Evolutionary conservation across 371 early-diverging fungal species (phyloP).

Genomic region (Apophysomyces trapeziformis): DNA sequence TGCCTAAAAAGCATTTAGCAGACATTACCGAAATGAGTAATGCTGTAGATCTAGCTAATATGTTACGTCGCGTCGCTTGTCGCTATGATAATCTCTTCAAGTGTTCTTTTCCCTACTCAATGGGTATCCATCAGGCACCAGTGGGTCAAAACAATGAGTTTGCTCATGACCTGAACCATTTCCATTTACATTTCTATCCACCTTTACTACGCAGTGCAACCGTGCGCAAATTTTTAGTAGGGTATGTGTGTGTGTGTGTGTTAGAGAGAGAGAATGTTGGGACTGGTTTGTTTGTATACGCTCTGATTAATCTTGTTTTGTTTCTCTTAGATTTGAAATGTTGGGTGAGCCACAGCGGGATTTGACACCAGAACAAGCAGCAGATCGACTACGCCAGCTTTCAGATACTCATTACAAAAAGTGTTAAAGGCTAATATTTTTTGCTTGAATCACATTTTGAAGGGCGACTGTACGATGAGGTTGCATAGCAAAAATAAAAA

Average conservation of each 20-base stretch:
- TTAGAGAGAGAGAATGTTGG: not conserved
- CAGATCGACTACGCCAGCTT: conserved; percentile 58
- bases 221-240: conserved; percentile 95
- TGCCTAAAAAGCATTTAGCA: conserved; percentile 71
- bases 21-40: conserved; percentile 45
- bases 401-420: conserved; percentile 68
- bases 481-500: not conserved
- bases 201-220: conserved; percentile 88
- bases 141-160: conserved; percentile 48
- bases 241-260: conserved; percentile 46
- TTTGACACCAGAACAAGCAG: conserved; percentile 91
- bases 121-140: conserved; percentile 92
- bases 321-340: conserved; percentile 79
- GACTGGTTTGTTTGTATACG: not conserved
- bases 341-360: conserved; percentile 93
- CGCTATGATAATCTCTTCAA: conserved; percentile 92
- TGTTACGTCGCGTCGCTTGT: conserved; percentile 73
- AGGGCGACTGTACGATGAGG: not conserved
- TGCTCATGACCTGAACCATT: conserved; percentile 54
- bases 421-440: conserved; percentile 1
- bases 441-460: conserved; percentile 1
- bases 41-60: conserved; percentile 70
- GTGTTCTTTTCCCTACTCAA: conserved; percentile 94
- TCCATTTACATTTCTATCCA: conserved; percentile 96
- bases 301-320: conserved; percentile 1